phyloP scores from a whole-genome alignment of 768 basidiomycete species.

The Mycena floridula region DNA sequence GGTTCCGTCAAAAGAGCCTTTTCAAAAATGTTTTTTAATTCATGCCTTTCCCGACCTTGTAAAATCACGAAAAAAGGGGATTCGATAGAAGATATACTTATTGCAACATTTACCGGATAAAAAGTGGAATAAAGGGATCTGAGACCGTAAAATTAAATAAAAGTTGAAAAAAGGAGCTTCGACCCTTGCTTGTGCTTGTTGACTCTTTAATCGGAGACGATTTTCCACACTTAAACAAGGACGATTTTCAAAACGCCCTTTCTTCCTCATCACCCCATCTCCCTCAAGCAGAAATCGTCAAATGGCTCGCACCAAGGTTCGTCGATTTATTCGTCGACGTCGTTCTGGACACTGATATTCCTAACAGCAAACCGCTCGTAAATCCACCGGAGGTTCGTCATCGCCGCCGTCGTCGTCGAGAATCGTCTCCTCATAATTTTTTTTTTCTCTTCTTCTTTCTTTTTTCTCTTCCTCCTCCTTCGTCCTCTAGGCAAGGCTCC shows the following conservation, averaged over 20 bases:
- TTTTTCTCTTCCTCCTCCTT: too few species aligned
- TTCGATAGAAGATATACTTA: neutral
- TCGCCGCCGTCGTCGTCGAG: slow-evolving; percentile 9
- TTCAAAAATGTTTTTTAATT: neutral
- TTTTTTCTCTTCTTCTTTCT: slow-evolving; percentile 15
- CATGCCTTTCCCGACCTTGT: neutral
- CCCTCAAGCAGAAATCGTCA: neutral
- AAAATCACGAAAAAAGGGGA: neutral
- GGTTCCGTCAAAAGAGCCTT: neutral
- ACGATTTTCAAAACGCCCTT: neutral
- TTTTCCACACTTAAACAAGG: neutral
- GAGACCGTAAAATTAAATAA: neutral
- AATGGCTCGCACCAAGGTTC: slow-evolving; percentile 90
- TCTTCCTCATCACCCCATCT: neutral
- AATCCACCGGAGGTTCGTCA: slow-evolving; percentile 90
- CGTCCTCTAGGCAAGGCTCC: slow-evolving; percentile 68
- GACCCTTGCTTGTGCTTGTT: neutral
- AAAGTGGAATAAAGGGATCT: neutral
- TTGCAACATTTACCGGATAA: neutral
- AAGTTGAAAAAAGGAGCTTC: neutral
- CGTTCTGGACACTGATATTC: slow-evolving; percentile 22
- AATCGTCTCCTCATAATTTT: slow-evolving; percentile 10
- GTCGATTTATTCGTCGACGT: slow-evolving; percentile 10
- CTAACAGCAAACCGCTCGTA: slow-evolving; percentile 98
- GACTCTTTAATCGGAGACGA: neutral